Evolutionary conservation across 768 basidiomycete species (phyloP), one percentile per base, ranked within the genome.

Genomic region (Auricularia sp.): DNA sequence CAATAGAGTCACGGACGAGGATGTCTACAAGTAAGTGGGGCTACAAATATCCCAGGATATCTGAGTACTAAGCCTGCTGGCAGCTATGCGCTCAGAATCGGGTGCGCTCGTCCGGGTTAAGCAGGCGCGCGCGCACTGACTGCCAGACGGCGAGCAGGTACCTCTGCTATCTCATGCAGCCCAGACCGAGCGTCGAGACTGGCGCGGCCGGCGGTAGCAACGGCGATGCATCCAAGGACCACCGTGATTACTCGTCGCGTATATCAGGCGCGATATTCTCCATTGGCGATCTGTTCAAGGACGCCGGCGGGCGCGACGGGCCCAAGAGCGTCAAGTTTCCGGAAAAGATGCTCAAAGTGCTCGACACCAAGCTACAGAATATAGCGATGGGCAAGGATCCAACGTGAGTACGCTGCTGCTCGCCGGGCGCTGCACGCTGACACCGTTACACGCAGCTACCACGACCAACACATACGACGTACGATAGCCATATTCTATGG

Each of bases 361-460:
- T 99, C 67, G 94, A 97, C 73, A 84, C 87, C 76, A 91, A 87
- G 75, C 74, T 98, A 74, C 89, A 95, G 78, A 84, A 87, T 68
- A 93, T 98, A 68, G 92, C 92, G 8, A 92, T 95, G 88, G 94
- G 93, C 3, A 90, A 88, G 77, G 93, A 97, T 72, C 75, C 90
- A 42, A 85, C 82, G 93, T 96, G 74, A 76, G 93, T 84, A 43
- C 56, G 64, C 18, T 35, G 39, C 56, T 58, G 10, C n/a, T 61
- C 36, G 34, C 10, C 42, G 33, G 23, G 36, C 61, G n/a, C 61
- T 63, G 56, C 35, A 18, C 67, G 63, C 63, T 47, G 61, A 60
- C 47, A 42, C 39, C 39, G 33, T n/a, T 58, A 66, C 33, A 44
- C 58, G 16, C 68, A 94, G 93, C 36, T 96, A 92, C 75, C 87